These are phyloP conservation scores for Penicillium turbatum DNA, from an alignment of 495 filamentous ascomycete genomes.

Conservation along the genomic window DNA sequence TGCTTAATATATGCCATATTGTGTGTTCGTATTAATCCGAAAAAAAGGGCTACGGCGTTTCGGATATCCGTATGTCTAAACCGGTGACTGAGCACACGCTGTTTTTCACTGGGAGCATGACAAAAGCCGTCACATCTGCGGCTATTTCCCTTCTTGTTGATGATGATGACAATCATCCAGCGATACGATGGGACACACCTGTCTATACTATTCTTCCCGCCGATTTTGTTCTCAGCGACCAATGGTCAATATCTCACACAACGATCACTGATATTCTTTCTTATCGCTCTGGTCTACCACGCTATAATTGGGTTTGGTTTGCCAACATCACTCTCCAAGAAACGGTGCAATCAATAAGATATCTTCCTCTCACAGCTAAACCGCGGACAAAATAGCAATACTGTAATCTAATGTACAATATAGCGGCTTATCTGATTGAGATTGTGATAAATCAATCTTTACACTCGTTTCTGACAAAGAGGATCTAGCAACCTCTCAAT, in stretches of 20 bases:
- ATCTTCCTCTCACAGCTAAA: slow-evolving; percentile 39
- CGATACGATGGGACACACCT: slow-evolving; percentile 45
- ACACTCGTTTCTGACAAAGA: slow-evolving; percentile 35
- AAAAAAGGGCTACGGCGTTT: no score
- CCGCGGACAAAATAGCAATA: slow-evolving; percentile 45
- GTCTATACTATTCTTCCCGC: slow-evolving; percentile 42
- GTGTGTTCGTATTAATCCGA: no score
- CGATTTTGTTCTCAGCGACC: slow-evolving; percentile 48
- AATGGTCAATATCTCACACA: slow-evolving; percentile 39
- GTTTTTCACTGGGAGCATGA: slow-evolving; percentile 45
- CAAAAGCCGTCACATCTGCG: slow-evolving; percentile 52
- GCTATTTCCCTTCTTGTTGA: slow-evolving; percentile 44
- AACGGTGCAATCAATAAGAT: slow-evolving; percentile 36
- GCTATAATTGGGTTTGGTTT: slow-evolving; percentile 36
- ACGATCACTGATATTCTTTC: slow-evolving; percentile 50
- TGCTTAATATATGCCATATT: no score
- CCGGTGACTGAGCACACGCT: slow-evolving; percentile 44
- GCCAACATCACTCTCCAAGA: slow-evolving; percentile 22
- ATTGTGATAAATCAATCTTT: slow-evolving; percentile 33
- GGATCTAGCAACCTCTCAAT: slow-evolving; percentile 45
- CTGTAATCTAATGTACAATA: slow-evolving; percentile 51
- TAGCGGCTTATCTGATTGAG: slow-evolving; percentile 37
- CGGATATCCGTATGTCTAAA: no score
- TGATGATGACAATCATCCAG: slow-evolving; percentile 23
- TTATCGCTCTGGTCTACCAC: slow-evolving; percentile 47